Evolutionary conservation across 305 asterid genomes (phyloP), one percentile per base, ranked within the genome.

Genomic region (Fraxinus nigra): DNA sequence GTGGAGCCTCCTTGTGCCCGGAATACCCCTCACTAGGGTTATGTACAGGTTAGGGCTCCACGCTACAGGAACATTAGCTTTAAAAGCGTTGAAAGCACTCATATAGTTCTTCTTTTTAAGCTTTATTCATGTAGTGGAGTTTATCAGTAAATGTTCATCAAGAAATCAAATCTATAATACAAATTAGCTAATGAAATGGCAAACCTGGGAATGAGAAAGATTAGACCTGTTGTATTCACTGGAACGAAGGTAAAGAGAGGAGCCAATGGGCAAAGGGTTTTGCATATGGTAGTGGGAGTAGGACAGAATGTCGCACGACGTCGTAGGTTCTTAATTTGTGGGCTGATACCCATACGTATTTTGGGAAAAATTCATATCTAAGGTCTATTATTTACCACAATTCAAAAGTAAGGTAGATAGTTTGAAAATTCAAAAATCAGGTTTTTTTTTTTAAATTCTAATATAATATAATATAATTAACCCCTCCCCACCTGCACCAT

Each of bases 1-100:
- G 81, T 96, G 99, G 89, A 94, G 97, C 80, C 80, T 91, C 91
- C 98, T 83, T 22, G 99, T 96, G 2, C 99, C 99, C 9, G 99
- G 99, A 28, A 92, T 93, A 7, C 99, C 99, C 85, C 99, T 96
- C 78, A 96, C 99, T 81, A 94, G 94, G 20, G 99, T 96, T 63
- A 96, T 86, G 86, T 94, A 93, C n/a, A 96, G 89, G 84, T 92
- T 91, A 22, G 92, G 91, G 89, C 98, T 96, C 99, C 99, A 96
- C 46, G 94, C 94, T 11, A 96, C 87, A 2, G 97, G 95, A 82
- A 89, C 91, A 78, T 89, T 89, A 11, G 99, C 91, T 90, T 91
- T 94, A 38, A 92, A 96, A 46, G 94, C 95, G 9, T 89, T 93
- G 91, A 87, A 96, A 76, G 97, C 98, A 81, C 97, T 96, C 98